Percentiles rank a stretch among this genome's conserved stretches.
These are phyloP conservation scores for Ocimum tenuiflorum DNA, from an alignment of 257 asterid genomes.

Conservation along the genomic window DNA sequence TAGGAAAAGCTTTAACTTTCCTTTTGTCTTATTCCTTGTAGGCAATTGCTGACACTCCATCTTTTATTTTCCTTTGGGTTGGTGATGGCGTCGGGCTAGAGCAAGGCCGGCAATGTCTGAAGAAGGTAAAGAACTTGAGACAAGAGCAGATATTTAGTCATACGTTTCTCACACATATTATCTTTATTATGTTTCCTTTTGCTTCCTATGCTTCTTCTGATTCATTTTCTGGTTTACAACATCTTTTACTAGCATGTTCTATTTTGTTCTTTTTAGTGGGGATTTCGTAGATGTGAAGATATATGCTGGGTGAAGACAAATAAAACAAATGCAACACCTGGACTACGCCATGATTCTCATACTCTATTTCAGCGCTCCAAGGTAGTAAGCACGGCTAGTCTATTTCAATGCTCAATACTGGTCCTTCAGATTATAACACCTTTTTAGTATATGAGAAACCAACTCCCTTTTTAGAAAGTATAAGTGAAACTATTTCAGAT, in stretches of 20 bases:
- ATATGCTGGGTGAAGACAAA: slow-evolving; percentile 99
- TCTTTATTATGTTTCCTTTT: background rate
- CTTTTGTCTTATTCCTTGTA: slow-evolving; percentile 15
- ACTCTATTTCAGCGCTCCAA: slow-evolving; percentile 92
- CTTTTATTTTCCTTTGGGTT: slow-evolving; percentile 98
- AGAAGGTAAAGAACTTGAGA: slow-evolving; percentile 52
- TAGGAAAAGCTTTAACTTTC: slow-evolving; percentile 14
- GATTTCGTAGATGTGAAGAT: slow-evolving; percentile 99
- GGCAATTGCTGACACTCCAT: slow-evolving; percentile 99
- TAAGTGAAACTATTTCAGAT: no score
- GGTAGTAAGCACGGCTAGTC: slow-evolving; percentile 37
- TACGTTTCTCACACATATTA: slow-evolving; percentile 6
- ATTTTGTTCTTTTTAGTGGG: slow-evolving; percentile 61
- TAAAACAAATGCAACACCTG: slow-evolving; percentile 88
- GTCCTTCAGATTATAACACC: background rate
- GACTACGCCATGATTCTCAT: slow-evolving; percentile 94
- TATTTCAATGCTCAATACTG: background rate
- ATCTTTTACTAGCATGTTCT: background rate
- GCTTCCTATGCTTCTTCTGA: background rate
- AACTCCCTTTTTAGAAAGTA: no score
- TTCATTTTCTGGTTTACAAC: slow-evolving; percentile 2
- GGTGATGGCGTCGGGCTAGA: slow-evolving; percentile 99
- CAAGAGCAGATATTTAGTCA: background rate
- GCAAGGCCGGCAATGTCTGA: slow-evolving; percentile 97
- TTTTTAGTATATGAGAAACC: background rate